Evolutionary conservation across 257 asterid genomes (phyloP), one percentile per base, ranked within the genome.

Genomic region (Oldenlandia corymbosa): DNA sequence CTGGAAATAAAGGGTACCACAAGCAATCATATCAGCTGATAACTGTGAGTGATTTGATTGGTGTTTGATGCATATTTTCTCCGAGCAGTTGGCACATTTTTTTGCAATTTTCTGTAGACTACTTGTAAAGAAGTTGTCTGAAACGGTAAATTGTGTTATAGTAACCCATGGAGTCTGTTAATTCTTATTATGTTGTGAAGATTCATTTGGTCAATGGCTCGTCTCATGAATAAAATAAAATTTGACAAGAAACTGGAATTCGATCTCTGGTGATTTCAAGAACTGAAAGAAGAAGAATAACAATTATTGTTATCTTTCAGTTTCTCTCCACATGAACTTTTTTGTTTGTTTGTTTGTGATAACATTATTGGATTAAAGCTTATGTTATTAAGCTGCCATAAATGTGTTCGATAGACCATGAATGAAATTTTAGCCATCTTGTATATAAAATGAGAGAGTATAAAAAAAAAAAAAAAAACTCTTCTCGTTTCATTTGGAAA

Each of bases 1-100:
- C 80, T 68, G 91, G 91, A 64, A 86, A 89, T 74, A 89, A 89
- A 82, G 91, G 85, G 57, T 86, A 89, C 71, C 96, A 83, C 62
- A 89, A 86, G 77, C 85, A 81, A 52, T 83, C 93, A 42, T 80
- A 75, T 71, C 84, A 36, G 20, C 60, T 84, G 55, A 74, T 84
- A 60, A 27, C 65, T 86, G 96, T 88, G 75, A 42, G 74, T 42
- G 39, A 46, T 70, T 11, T n/a, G 36, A 10, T 51, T 26, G 41
- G 51, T 34, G 43, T 52, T 62, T 51, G 66, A 65, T 60, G 30
- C 58, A 45, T 39, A 18, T 41, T 13, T 50, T 9, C 14, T 62
- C 37, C 26, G 21, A 7, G 23, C 43, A 27, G n/a, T n/a, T 2
- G 18, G 47, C 24, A 16, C 34, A 52, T 18, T 24, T 32, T 67